Percentiles rank a stretch among this genome's conserved stretches.
These are phyloP conservation scores for Dioscorea zingiberensis DNA, from an alignment of 106 monocot genomes.

Conservation along the genomic window DNA sequence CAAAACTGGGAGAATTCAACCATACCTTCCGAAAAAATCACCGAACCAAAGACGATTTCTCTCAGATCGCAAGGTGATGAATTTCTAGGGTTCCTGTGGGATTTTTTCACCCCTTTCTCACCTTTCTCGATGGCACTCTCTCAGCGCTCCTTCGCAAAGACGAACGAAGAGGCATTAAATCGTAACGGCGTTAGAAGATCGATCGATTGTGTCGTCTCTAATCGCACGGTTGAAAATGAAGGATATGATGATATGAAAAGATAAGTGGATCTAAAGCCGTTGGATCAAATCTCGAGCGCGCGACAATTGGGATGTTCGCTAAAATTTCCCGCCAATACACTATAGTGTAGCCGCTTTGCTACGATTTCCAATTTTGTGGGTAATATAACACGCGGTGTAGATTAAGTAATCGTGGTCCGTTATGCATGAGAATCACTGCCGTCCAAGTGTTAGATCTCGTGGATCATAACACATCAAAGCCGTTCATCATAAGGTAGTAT, in stretches of 20 bases:
- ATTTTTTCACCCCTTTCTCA: no score
- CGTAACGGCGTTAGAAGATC: not conserved
- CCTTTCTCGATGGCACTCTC: not conserved
- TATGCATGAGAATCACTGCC: no score
- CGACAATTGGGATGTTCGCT: not conserved
- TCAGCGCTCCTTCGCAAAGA: not conserved
- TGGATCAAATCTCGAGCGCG: not conserved
- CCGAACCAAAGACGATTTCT: not conserved
- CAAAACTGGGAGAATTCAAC: not conserved
- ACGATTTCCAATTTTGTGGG: no score
- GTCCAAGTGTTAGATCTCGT: no score
- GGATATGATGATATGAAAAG: not conserved
- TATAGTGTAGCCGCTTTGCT: no score
- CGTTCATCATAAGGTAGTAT: no score
- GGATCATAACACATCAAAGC: no score
- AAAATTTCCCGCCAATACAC: constrained; percentile 3
- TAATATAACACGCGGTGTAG: no score
- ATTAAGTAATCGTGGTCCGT: no score
- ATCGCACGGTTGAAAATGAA: not conserved
- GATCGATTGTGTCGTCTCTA: not conserved
- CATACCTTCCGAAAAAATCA: not conserved
- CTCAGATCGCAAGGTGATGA: not conserved
- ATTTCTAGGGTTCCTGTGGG: not conserved
- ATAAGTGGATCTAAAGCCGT: not conserved
- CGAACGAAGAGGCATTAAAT: not conserved